Base-by-base conservation (phyloP, 176 grass and related monocot species). In the Carex kokanica region DNA sequence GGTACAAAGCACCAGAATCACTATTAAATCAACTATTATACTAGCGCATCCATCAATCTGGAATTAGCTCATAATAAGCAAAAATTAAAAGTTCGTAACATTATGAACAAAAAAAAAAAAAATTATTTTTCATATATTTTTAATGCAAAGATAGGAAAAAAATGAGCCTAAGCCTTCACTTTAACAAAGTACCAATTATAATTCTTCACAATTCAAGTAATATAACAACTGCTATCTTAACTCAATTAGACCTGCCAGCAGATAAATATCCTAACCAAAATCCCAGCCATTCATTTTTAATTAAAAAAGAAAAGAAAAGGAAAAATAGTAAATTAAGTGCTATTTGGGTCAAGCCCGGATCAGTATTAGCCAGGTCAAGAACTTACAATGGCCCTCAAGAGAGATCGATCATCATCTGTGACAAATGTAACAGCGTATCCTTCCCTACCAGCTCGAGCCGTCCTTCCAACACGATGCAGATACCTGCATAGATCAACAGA, bases 351-450 rank as follows among this genome's bases (percentile, higher is more conserved):
- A 57, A 25, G 45, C 24, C 38, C 10, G 63, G 81, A 62, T 73
- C 49, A 55, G 49, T 54, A 6, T 77, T 54, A 77, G 47, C 24
- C 47, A 77, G 49, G 73, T 77, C 43, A 82, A 90, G 83, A 79
- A 83, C 81, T 91, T 86, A 97, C 95, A 69, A 98, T 98, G 59
- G 95, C 88, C 90, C 93, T 98, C 63, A 98, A 81, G 38, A 98
- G 90, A 74, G 95, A 94, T 83, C 95, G 88, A 91, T 98, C 95
- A 86, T 98, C 95, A 86, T 98, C 95, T 2, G 95, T 98, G 75
- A 98, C 87, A 91, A 98, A 98, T 88, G 95, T 94, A 57, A 94
- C 92, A 7, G 92, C 95, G 85, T 93, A 98, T 63, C 95, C 95
- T 91, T 98, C 95, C 72, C 87, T 91, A 45, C 95, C 95, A 47